Conservation (phyloP, 768 basidiomycete genomes). For the Lactarius hatsudake region DNA sequence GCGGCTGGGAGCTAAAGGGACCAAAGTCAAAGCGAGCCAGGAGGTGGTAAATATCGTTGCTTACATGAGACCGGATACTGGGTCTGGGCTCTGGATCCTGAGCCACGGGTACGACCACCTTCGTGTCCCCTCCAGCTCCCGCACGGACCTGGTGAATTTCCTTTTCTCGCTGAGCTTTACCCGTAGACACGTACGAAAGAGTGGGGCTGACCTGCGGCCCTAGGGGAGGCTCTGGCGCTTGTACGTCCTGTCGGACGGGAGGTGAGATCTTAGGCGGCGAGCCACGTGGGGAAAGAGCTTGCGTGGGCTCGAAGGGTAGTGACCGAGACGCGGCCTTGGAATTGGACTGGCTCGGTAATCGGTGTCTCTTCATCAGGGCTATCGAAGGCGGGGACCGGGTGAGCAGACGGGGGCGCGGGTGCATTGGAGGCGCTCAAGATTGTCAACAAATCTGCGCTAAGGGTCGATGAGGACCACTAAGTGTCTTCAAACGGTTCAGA, state of each 20-base stretch:
- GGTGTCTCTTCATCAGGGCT: slow-evolving; percentile 33
- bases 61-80: slow-evolving; percentile 60
- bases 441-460: slow-evolving; percentile 81
- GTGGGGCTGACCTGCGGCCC: slow-evolving; percentile 32
- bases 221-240: slow-evolving; percentile 50
- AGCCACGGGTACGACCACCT: slow-evolving; percentile 36
- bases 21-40: not conserved
- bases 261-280: slow-evolving; percentile 63
- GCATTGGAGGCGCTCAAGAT: slow-evolving; percentile 58
- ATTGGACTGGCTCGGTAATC: slow-evolving; percentile 39
- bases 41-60: slow-evolving; percentile 18
- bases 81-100: slow-evolving; percentile 45
- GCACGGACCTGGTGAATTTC: slow-evolving; percentile 68
- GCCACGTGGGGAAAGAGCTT: slow-evolving; percentile 51
- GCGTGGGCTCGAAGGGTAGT: slow-evolving; percentile 35
- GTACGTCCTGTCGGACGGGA: slow-evolving; percentile 46
- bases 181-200: slow-evolving; percentile 37
- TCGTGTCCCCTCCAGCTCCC: slow-evolving; percentile 40
- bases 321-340: slow-evolving; percentile 55
- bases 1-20: slow-evolving; percentile 51
- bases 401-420: slow-evolving; percentile 33
- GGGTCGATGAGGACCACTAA: slow-evolving; percentile 54
- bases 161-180: slow-evolving; percentile 50
- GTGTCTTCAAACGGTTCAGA: slow-evolving; percentile 54
- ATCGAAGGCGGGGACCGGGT: slow-evolving; percentile 33